Evolutionary conservation across 208 protist genomes (phyloP).

Genomic region (Trypanosomatidae sp.): DNA sequence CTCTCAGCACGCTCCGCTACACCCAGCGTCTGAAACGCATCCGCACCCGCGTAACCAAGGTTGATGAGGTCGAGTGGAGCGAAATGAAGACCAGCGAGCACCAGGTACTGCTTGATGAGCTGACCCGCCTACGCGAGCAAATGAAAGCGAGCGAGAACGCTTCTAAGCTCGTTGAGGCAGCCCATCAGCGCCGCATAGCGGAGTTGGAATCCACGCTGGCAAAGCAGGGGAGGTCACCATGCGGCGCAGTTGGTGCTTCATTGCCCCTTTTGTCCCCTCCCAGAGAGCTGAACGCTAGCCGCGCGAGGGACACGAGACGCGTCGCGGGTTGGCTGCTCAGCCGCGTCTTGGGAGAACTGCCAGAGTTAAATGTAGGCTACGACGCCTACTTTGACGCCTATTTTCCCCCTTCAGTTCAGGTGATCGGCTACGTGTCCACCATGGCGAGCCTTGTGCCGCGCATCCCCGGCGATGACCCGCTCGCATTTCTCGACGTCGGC

Average conservation of each 20-base stretch:
- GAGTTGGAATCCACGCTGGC: constrained; percentile 42
- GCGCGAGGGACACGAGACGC: constrained; percentile 63
- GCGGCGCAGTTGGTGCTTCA: not conserved
- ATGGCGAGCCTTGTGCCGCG: constrained; percentile 80
- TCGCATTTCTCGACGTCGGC: constrained; percentile 82
- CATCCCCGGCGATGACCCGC: constrained; percentile 12
- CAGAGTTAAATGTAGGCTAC: constrained; percentile 77
- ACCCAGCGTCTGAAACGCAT: constrained; percentile 83
- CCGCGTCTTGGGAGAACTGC: constrained; percentile 64
- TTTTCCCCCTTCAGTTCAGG: constrained; percentile 59
- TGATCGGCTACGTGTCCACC: constrained; percentile 82
- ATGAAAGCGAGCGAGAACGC: constrained; percentile 33
- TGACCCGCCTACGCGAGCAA: constrained; percentile 50
- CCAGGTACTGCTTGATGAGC: constrained; percentile 60
- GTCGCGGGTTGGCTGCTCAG: constrained; percentile 86
- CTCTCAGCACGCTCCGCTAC: constrained; percentile 87
- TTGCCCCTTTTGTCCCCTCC: not conserved
- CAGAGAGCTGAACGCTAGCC: not conserved
- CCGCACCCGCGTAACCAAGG: constrained; percentile 38
- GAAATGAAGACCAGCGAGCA: constrained; percentile 30
- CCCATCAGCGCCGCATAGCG: constrained; percentile 42
- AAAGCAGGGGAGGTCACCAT: not conserved
- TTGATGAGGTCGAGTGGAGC: constrained; percentile 44
- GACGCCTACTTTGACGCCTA: constrained; percentile 86
- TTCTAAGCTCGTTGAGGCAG: constrained; percentile 23